Base-by-base conservation (phyloP, 305 asterid genomes). In the Fraxinus paxiana region DNA sequence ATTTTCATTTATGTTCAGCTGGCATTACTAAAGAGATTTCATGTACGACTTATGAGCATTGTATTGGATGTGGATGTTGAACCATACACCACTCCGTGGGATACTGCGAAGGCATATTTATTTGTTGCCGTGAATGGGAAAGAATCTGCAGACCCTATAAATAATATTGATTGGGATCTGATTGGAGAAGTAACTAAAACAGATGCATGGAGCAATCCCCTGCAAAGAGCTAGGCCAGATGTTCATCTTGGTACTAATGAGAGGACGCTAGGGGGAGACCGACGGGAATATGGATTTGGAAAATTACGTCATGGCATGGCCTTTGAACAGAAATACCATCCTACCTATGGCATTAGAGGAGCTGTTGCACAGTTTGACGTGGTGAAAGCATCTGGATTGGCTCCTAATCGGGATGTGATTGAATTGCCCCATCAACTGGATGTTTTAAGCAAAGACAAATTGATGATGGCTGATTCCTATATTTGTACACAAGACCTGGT, bases 51-150 rank as follows among this genome's bases (percentile, higher is more conserved):
- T 81, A 96, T 96, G 99, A 94, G 99, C 91, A 93, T 94, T 89
- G 98, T 96, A 63, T 89, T 96, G 92, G 99, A 96, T 81, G 99
- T 96, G 89, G 98, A 94, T 86, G 99, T 94, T 74, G 99, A 96
- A 82, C 99, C 98, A 84, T 89, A 98, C 80, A 93, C 87, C 87
- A 96, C 99, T 81, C 98, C 99, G 33, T 96, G 99, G 99, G 98
- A 96, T 87, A 83, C 92, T 82, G 91, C 92, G 67, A 96, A 96
- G 92, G 98, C 99, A 22, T 94, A 94, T 87, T 87, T 96, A 82
- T 96, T 96, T 90, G 92, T 88, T 81, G 98, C 98, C 65, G 77
- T 92, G 87, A 74, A 82, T 81, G 92, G 89, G 81, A 84, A 77
- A 75, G 82, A 79, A 82, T 86, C 89, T 76, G 82, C 77, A 43